phyloP scores from a whole-genome alignment of 2,329 filamentous ascomycete species.

The Arthrobotrys sphaeroides region DNA sequence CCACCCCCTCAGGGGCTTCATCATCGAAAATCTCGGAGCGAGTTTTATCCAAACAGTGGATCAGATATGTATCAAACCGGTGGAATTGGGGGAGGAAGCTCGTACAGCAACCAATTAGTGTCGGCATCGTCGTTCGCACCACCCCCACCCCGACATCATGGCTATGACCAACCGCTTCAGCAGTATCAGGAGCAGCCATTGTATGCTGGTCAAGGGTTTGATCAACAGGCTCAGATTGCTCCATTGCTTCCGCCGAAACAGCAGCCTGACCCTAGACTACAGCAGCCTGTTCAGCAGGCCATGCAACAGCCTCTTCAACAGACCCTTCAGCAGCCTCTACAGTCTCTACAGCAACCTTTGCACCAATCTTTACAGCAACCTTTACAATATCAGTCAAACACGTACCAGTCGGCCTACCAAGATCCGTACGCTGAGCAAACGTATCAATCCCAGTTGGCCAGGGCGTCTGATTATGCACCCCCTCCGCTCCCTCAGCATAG shows the following conservation, averaged over 20 bases:
- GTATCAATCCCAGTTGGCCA: conserved; percentile 43
- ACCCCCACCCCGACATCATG: conserved; percentile 29
- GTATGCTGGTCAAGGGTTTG: conserved; percentile 24
- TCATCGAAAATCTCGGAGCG: conserved; percentile 43
- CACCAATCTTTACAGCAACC: conserved; percentile 10
- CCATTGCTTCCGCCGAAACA: conserved; percentile 8
- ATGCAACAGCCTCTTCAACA: conserved; percentile 22
- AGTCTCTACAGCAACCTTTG: conserved; percentile 15
- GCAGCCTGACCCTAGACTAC: conserved; percentile 14
- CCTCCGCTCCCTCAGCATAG: conserved; percentile 33
- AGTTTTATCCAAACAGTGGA: conserved; percentile 32
- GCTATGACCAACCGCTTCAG: conserved; percentile 28
- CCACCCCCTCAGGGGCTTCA: conserved; percentile 30
- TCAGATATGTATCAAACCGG: conserved; percentile 35
- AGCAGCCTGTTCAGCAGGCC: not conserved
- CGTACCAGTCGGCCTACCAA: conserved; percentile 37
- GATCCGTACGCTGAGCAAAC: conserved; percentile 28
- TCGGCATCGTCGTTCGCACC: conserved; percentile 24
- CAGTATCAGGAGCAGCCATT: conserved; percentile 32
- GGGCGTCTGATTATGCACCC: conserved; percentile 35
- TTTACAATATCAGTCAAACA: conserved; percentile 13
- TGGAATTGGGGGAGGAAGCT: no score
- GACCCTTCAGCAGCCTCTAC: not conserved
- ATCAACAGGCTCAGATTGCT: conserved; percentile 22
- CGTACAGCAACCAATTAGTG: conserved; percentile 40